phyloP scores from a whole-genome alignment of 148 eudicot species.

The Silene latifolia region DNA sequence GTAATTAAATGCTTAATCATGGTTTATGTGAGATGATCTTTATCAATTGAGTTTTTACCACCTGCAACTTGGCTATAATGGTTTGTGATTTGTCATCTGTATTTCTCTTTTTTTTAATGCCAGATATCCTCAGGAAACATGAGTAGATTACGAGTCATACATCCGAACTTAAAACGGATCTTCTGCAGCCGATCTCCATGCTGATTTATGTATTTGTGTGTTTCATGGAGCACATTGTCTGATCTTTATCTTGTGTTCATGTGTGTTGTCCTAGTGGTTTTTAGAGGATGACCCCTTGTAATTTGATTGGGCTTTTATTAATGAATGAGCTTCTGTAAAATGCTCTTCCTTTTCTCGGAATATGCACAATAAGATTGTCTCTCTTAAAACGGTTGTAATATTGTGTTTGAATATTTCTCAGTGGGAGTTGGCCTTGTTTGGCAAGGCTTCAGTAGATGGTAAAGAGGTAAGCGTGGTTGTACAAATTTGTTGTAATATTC shows the following conservation, averaged over 20 bases:
- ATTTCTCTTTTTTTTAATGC: not conserved
- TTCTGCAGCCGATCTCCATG: constrained; percentile 55
- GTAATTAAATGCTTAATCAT: not conserved
- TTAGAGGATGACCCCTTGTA: constrained; percentile 15
- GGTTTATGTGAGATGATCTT: not conserved
- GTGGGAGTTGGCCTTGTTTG: not conserved
- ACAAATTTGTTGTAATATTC: constrained; percentile 22
- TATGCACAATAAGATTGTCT: constrained; percentile 19
- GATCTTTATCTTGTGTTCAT: not conserved
- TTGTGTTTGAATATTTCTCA: not conserved
- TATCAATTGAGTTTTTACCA: no score
- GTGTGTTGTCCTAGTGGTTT: not conserved
- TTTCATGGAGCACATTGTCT: not conserved
- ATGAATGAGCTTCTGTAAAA: not conserved
- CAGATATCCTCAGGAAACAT: constrained; percentile 56
- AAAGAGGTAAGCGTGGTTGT: constrained; percentile 12
- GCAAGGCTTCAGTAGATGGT: not conserved
- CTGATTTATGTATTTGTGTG: constrained; percentile 22
- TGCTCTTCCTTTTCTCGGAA: not conserved
- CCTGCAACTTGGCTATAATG: not conserved
- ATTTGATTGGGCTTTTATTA: constrained; percentile 15
- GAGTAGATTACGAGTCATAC: constrained; percentile 51
- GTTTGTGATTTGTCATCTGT: not conserved
- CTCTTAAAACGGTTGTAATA: constrained; percentile 1
- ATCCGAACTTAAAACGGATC: constrained; percentile 81